Base-by-base conservation (phyloP, 441 rosid genomes). In the Jatropha multifida region DNA sequence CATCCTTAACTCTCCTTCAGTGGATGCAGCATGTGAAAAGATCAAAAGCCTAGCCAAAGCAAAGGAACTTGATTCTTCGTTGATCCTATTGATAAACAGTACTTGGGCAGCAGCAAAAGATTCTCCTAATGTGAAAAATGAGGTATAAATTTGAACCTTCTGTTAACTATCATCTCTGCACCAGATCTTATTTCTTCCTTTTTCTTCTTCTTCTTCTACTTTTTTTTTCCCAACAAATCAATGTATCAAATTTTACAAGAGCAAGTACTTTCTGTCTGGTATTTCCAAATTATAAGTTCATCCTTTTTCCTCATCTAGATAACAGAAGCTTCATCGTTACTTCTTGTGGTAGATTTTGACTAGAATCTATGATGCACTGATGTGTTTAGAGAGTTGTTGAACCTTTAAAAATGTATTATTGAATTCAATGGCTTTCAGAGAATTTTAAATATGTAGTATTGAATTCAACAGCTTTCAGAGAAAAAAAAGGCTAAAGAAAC, bases 31-130 rank as follows among this genome's bases (percentile, higher is more conserved):
- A n/a, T 95, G 99, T 81, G 90, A 93, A 70, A 95, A 91, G 86
- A 89, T 93, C 42, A 89, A 82, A 86, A 89, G 93, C 82, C 87
- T 95, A 38, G 94, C 93, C 76, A 95, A 91, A 83, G 83, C 89
- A 26, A 95, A 95, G 87, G 91, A 89, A 73, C 92, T 95, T 59
- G 96, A 95, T 84, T 95, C 98, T 37, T 93, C 98, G 7, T 82
- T 93, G 86, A 87, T 94, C 78, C 85, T 94, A 40, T 72, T 93
- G 59, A 91, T 93, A 82, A 93, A 90, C 81, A 81, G 92, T 78
- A 90, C 98, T 54, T 94, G 96, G 85, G 93, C 97, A 26, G 85
- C 94, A 17, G 97, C 97, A n/a, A 94, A 89, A 87, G 96, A 87
- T 27, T 94, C 99, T 26, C 71, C 81, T 23, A 83, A 85, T 27